Percentiles rank a stretch among this genome's conserved stretches.
These are phyloP conservation scores for Talaromyces sp. DNA, from an alignment of 2,329 filamentous ascomycete genomes.

Conservation along the genomic window DNA sequence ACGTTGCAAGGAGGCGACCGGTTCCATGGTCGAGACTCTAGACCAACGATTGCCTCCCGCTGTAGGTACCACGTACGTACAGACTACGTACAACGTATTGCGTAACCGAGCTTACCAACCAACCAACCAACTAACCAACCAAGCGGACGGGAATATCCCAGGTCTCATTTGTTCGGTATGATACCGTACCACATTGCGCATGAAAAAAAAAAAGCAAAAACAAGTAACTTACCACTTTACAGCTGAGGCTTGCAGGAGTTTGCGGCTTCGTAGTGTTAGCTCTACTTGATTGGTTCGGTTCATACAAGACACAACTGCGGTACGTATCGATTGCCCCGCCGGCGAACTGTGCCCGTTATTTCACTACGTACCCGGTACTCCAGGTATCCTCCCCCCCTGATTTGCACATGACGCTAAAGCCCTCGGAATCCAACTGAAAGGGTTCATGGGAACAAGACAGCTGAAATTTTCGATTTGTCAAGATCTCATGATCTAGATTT, in stretches of 20 bases:
- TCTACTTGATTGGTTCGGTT: background rate
- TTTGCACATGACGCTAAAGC: background rate
- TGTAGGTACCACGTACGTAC: background rate
- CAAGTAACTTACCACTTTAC: background rate
- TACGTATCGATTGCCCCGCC: background rate
- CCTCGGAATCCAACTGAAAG: background rate
- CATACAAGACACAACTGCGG: background rate
- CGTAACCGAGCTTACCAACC: background rate
- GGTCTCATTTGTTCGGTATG: background rate
- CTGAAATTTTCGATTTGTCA: background rate
- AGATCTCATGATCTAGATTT: background rate
- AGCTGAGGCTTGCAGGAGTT: background rate
- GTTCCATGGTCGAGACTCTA: background rate
- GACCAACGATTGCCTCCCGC: background rate
- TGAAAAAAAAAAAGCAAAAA: background rate
- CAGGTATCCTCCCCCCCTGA: background rate
- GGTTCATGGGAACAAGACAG: background rate
- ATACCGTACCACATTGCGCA: background rate
- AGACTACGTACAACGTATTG: background rate
- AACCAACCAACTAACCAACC: too few species aligned
- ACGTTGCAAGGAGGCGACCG: background rate
- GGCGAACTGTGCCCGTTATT: background rate
- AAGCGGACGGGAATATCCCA: background rate
- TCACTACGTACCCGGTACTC: background rate
- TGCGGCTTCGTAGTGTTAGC: background rate